Conservation (phyloP, 495 filamentous ascomycete species). For the Trichoderma gamsii region DNA sequence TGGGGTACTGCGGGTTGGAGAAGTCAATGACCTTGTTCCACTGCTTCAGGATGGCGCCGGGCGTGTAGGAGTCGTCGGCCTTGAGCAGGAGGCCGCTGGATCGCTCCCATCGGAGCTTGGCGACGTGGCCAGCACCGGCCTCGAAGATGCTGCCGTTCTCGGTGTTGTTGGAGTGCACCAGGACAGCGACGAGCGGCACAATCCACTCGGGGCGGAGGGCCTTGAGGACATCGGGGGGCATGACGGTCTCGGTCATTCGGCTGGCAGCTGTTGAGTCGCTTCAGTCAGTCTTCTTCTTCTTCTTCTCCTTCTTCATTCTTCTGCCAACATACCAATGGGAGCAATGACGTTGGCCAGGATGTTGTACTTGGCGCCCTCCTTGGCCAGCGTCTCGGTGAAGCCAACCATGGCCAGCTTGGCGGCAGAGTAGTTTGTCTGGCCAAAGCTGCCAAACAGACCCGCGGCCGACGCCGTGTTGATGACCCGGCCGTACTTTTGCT, state of each 20-base stretch:
- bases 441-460: slow-evolving; percentile 92
- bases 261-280: slow-evolving; percentile 56
- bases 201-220: slow-evolving; percentile 93
- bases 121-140: slow-evolving; percentile 85
- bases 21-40: slow-evolving; percentile 88
- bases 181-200: slow-evolving; percentile 83
- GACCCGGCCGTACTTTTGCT: slow-evolving; percentile 94
- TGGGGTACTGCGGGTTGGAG: slow-evolving; percentile 75
- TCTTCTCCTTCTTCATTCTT: too few relatives aligned
- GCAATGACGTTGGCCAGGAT: slow-evolving; percentile 95
- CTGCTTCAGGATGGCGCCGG: slow-evolving; percentile 77
- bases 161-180: slow-evolving; percentile 81
- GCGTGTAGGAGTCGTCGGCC: slow-evolving; percentile 81
- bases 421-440: slow-evolving; percentile 95
- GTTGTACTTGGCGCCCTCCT: slow-evolving; percentile 98
- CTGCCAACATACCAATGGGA: slow-evolving; percentile 59
- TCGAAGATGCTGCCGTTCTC: slow-evolving; percentile 92
- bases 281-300: background rate
- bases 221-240: slow-evolving; percentile 89
- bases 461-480: slow-evolving; percentile 96
- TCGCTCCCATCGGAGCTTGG: slow-evolving; percentile 94
- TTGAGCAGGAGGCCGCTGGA: slow-evolving; percentile 86
- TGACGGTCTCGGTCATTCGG: slow-evolving; percentile 95
- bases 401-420: slow-evolving; percentile 95
- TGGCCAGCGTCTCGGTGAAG: slow-evolving; percentile 96